Percentiles rank a stretch among this genome's conserved stretches.
These are phyloP conservation scores for Cyberlindnera euphorbiiphila DNA, from an alignment of 805 yeast species.

Conservation along the genomic window DNA sequence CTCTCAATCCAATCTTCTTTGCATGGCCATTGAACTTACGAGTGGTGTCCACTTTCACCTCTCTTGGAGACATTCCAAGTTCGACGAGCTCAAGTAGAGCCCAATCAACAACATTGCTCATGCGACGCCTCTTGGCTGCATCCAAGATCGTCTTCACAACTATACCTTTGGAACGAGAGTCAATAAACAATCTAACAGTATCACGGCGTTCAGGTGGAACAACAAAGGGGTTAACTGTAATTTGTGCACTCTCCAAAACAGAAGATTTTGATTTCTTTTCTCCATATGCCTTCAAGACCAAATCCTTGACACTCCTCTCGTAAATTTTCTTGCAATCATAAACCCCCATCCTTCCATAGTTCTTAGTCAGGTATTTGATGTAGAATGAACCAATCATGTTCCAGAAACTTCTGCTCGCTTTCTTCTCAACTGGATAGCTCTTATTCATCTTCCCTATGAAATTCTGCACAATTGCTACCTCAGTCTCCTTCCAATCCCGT, in stretches of 20 bases:
- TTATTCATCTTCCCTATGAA: slow-evolving; percentile 13
- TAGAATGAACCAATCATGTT: slow-evolving; percentile 19
- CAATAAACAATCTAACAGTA: slow-evolving; percentile 13
- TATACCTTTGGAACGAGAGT: slow-evolving; percentile 11
- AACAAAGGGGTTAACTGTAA: slow-evolving; percentile 20
- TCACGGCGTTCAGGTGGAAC: slow-evolving; percentile 3
- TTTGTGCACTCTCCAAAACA: slow-evolving; percentile 2
- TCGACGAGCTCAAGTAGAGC: slow-evolving; percentile 15
- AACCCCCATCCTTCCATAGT: slow-evolving; percentile 9
- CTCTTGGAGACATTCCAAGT: slow-evolving; percentile 19
- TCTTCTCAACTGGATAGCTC: slow-evolving; percentile 5
- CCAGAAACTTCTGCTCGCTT: slow-evolving; percentile 15
- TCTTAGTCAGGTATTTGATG: slow-evolving; percentile 19
- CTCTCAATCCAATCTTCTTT: slow-evolving; percentile 13
- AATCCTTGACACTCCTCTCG: slow-evolving; percentile 16
- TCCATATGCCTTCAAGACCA: slow-evolving; percentile 11
- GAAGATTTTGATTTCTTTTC: slow-evolving; percentile 2
- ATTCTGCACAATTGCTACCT: slow-evolving; percentile 16
- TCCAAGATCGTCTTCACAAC: slow-evolving; percentile 23
- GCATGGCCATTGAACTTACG: slow-evolving; percentile 11
- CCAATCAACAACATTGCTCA: slow-evolving; percentile 16
- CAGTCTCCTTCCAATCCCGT: slow-evolving; percentile 12
- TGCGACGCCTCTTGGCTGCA: slow-evolving; percentile 10
- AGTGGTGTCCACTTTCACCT: slow-evolving; percentile 15
- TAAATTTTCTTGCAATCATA: slow-evolving; percentile 12